Percentiles rank a stretch among this genome's conserved stretches.
phyloP scores from a whole-genome alignment of 208 protist species.

The Crithidia acanthocephali region DNA sequence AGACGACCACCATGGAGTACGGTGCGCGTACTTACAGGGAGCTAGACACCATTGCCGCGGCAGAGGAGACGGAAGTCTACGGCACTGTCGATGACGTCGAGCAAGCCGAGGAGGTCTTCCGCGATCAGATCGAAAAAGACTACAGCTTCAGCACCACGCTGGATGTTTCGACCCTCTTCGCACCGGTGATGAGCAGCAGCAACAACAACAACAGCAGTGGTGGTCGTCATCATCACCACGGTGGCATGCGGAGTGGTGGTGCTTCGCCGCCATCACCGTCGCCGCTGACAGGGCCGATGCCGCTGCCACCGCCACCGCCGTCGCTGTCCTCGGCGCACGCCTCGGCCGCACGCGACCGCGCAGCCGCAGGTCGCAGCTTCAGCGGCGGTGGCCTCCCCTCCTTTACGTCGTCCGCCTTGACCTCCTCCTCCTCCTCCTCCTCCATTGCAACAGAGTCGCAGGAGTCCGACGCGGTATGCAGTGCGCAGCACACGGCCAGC shows the following conservation, averaged over 20 bases:
- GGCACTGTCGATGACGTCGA: slow-evolving; percentile 54
- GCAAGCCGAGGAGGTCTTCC: slow-evolving; percentile 70
- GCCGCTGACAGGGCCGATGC: background rate
- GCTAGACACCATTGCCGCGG: slow-evolving; percentile 21
- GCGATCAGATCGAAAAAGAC: slow-evolving; percentile 82
- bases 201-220: background rate
- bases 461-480: background rate
- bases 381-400: background rate
- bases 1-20: too few species aligned
- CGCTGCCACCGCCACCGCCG: slow-evolving; percentile 15
- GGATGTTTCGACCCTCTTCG: slow-evolving; percentile 30
- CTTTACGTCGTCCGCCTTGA: background rate
- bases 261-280: slow-evolving; percentile 6
- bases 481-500: background rate
- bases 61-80: slow-evolving; percentile 61
- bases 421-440: slow-evolving; percentile 4
- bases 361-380: background rate
- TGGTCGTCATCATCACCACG: background rate
- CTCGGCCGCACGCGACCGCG: background rate
- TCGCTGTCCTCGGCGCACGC: slow-evolving; percentile 3
- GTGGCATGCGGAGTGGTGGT: too few species aligned
- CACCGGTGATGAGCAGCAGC: slow-evolving; percentile 8
- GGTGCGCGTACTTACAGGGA: slow-evolving; percentile 2
- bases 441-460: too few species aligned
- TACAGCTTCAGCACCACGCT: slow-evolving; percentile 75